phyloP scores from a whole-genome alignment of 306 rosid genomes.

The Rosa lucieae region DNA sequence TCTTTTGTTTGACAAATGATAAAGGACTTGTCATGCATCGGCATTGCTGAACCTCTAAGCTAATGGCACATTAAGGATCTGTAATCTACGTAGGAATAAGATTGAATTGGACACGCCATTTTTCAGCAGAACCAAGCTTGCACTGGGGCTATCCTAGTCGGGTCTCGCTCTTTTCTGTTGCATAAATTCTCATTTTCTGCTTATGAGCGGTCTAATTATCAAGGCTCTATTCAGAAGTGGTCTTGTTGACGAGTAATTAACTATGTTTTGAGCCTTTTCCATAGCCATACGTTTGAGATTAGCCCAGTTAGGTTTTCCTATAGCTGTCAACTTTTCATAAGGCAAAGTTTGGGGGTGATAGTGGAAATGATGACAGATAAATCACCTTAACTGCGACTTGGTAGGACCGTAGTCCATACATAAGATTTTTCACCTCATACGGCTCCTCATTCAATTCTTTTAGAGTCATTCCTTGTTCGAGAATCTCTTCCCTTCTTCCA shows the following conservation, averaged over 20 bases:
- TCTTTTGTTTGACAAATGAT: too few species aligned
- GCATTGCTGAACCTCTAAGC: too few species aligned
- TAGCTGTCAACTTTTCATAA: neutral
- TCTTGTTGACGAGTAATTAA: neutral
- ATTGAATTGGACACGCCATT: neutral
- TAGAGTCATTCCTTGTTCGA: neutral
- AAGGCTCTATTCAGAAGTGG: neutral
- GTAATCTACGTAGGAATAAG: too few species aligned
- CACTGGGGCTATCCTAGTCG: neutral
- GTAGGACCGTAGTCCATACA: neutral
- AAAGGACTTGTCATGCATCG: too few species aligned
- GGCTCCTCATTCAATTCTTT: neutral
- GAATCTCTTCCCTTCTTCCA: neutral
- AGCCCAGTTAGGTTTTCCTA: neutral
- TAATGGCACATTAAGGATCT: too few species aligned
- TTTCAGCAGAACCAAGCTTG: neutral
- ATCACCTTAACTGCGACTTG: neutral
- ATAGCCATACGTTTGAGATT: neutral
- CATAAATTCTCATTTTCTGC: neutral
- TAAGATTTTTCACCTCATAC: neutral
- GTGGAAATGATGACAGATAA: neutral
- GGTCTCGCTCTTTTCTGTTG: neutral
- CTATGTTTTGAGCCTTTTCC: neutral
- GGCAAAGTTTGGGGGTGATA: neutral
- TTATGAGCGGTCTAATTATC: neutral